phyloP scores from a whole-genome alignment of 768 basidiomycete species.

The Russula sp. region DNA sequence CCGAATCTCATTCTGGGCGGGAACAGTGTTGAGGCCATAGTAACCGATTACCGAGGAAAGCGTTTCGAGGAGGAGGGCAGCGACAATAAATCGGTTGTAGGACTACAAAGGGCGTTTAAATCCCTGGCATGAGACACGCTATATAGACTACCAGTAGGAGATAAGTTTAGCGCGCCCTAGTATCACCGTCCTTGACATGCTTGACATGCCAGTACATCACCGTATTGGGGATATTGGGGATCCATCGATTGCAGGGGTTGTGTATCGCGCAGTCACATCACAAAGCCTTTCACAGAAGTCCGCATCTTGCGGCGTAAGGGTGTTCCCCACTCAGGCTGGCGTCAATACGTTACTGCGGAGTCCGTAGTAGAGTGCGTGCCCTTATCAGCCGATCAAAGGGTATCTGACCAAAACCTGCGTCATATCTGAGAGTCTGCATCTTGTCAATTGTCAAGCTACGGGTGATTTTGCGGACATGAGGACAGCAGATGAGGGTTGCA shows the following conservation, averaged over 20 bases:
- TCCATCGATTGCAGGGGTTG: neutral
- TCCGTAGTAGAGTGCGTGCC: no score
- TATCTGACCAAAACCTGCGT: neutral
- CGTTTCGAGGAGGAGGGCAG: neutral
- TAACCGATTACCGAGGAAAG: neutral
- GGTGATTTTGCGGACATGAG: neutral
- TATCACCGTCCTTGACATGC: neutral
- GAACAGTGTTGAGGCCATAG: neutral
- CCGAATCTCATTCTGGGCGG: neutral
- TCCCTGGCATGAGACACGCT: neutral
- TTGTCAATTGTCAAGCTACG: neutral
- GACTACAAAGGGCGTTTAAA: constrained; percentile 5
- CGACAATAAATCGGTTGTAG: neutral
- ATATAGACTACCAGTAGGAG: neutral
- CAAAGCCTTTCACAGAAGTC: neutral
- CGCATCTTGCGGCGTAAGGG: neutral
- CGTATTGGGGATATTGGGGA: neutral
- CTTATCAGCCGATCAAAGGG: no score
- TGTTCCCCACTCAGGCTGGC: neutral
- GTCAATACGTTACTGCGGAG: no score
- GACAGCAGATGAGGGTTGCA: neutral
- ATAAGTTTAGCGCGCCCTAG: no score
- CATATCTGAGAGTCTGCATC: no score
- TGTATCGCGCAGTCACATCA: neutral
- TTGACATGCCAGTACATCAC: neutral